Percentiles rank a stretch among this genome's conserved stretches.
phyloP scores from a whole-genome alignment of 129 eudicot genomes.

The Centaurea solstitialis region DNA sequence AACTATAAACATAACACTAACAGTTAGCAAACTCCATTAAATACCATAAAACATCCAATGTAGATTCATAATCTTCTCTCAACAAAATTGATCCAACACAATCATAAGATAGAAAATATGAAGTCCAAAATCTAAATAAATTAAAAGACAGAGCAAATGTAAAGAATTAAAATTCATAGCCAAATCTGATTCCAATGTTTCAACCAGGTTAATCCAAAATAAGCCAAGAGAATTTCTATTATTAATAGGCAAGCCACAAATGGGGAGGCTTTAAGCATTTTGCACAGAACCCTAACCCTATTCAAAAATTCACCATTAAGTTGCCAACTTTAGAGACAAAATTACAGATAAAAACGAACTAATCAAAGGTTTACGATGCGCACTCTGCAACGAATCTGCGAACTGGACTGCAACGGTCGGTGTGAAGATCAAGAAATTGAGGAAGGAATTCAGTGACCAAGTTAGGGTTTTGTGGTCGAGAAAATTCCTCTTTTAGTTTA shows the following conservation, averaged over 20 bases:
- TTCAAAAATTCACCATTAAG: not conserved
- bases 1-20: not conserved
- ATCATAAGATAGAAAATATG: not conserved
- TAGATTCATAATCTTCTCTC: not conserved
- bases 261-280: not conserved
- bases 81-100: not conserved
- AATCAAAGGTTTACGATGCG: conserved; percentile 21
- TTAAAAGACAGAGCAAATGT: not conserved
- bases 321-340: not conserved
- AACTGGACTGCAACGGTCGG: conserved; percentile 76
- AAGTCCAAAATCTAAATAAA: not conserved
- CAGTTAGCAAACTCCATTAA: not conserved
- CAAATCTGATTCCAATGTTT: not conserved
- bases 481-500: conserved; percentile 45
- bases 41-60: not conserved
- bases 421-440: conserved; percentile 46
- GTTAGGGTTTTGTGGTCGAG: conserved; percentile 27
- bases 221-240: not conserved
- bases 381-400: conserved; percentile 74
- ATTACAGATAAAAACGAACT: not conserved
- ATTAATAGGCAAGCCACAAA: not conserved
- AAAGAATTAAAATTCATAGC: not conserved
- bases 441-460: conserved; percentile 52
- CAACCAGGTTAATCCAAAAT: not conserved
- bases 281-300: not conserved